Base-by-base conservation (phyloP, 2,329 filamentous ascomycete genomes). In the Dothideomycetes sp. region DNA sequence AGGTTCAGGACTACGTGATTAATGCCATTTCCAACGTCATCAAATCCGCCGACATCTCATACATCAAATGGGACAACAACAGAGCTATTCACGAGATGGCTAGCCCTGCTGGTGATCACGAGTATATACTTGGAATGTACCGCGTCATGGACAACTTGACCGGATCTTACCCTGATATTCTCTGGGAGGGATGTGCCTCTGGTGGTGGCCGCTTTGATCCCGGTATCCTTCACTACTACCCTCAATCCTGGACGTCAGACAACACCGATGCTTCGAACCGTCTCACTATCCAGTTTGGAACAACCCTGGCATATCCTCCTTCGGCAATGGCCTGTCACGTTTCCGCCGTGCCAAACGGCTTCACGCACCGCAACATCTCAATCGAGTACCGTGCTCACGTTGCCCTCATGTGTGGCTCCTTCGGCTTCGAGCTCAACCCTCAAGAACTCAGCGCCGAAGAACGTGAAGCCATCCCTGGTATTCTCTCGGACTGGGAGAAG, bases 11-110 rank as follows among this genome's bases (percentile, higher is more conserved):
- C 1, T 79, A 70, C 44, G 71, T 81, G 51, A 77, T 81, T 47
- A 55, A 64, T 0, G 64, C 68, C 0, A 62, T 82, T 3, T 67
- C 74, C 2, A 58, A 63, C 3, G 64, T 81, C 5, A 65, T 81
- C 13, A 62, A 70, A 31, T 69, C 62, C 1, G 67, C 69, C 0
- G 61, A 71, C 17, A 71, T 81, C 33, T 58, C 60, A 8, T 81
- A 81, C 45, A 68, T 82, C 45, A 82, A 82, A 49, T 81, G 77
- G 78, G 78, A 81, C 48, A 78, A 80, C 56, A 82, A 82, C 57
- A 64, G 78, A 4, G 76, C 69, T 1, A 76, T 80, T 31, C 74
- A 80, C 51, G 76, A 81, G 55, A 67, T 67, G 32, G 60, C 74
- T 0, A 65, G 64, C 0, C 74, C 76, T 0, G 63, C 67, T 1